phyloP scores from a whole-genome alignment of 495 filamentous ascomycete genomes.

The Lasiosphaeria hispida region DNA sequence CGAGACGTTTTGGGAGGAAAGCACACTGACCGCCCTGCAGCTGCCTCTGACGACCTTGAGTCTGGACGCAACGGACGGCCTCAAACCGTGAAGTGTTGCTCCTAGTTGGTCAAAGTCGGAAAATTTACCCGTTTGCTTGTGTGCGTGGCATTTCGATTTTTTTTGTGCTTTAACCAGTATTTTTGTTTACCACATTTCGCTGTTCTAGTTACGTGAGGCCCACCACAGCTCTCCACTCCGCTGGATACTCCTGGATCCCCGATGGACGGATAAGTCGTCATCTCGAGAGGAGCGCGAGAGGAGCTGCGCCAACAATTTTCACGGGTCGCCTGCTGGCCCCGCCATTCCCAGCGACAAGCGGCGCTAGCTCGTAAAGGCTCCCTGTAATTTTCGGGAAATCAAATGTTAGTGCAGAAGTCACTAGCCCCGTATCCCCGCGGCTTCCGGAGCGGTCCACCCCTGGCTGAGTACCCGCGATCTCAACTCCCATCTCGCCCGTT shows the following conservation, averaged over 20 bases:
- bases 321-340: neutral
- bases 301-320: neutral
- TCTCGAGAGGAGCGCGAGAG: neutral
- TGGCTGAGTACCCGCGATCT: constrained; percentile 5
- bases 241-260: neutral
- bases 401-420: constrained; percentile 11
- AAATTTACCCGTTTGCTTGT: no score
- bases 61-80: no score
- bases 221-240: no score
- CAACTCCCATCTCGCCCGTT: constrained; percentile 10
- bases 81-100: no score
- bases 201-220: no score
- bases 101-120: no score
- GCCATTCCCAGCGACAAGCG: neutral
- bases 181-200: no score
- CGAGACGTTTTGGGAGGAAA: no score
- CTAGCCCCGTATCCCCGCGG: neutral
- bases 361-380: constrained; percentile 8
- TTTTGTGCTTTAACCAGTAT: no score
- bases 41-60: no score
- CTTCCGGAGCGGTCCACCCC: neutral
- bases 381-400: constrained; percentile 11
- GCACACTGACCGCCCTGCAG: no score
- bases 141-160: no score
- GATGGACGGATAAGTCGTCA: neutral